Evolutionary conservation across 202 grass and related monocot species (phyloP).

Genomic region (Carex sylvatica): DNA sequence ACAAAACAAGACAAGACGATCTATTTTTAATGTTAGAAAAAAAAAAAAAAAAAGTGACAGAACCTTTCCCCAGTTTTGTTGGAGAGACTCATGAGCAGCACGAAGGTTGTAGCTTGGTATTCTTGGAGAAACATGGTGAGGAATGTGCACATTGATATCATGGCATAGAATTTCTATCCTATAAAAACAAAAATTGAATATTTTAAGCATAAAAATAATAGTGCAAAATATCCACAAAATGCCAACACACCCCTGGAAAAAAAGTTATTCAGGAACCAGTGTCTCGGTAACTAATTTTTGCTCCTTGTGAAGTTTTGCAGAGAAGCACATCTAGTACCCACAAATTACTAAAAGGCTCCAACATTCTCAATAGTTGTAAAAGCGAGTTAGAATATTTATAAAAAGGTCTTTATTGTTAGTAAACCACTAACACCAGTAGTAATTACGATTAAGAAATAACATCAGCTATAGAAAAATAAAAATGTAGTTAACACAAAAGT

Average conservation of each 20-base stretch:
- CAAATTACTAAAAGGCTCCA: neutral
- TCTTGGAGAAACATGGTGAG: constrained; percentile 93
- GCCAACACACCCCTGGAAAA: neutral
- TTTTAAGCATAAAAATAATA: neutral
- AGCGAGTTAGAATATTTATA: neutral
- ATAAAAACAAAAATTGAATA: constrained; percentile 29
- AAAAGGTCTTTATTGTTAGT: neutral
- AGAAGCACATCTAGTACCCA: neutral
- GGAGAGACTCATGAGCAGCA: constrained; percentile 63
- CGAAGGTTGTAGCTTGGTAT: constrained; percentile 94
- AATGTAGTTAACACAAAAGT: neutral
- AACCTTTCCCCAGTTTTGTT: constrained; percentile 93
- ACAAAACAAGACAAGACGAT: constrained; percentile 15
- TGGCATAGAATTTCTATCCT: constrained; percentile 98
- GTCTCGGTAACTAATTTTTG: neutral
- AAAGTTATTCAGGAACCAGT: neutral
- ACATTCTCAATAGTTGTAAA: neutral
- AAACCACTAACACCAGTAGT: neutral
- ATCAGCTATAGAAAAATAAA: neutral
- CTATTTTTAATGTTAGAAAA: neutral
- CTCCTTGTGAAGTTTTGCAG: constrained; percentile 1
- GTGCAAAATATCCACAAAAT: neutral
- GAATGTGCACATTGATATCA: constrained; percentile 96
- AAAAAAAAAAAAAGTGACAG: neutral
- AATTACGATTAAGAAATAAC: neutral